Evolutionary conservation across 768 basidiomycete genomes (phyloP), one percentile per base, ranked within the genome.

Genomic region (Clitopilus passeckerianus): DNA sequence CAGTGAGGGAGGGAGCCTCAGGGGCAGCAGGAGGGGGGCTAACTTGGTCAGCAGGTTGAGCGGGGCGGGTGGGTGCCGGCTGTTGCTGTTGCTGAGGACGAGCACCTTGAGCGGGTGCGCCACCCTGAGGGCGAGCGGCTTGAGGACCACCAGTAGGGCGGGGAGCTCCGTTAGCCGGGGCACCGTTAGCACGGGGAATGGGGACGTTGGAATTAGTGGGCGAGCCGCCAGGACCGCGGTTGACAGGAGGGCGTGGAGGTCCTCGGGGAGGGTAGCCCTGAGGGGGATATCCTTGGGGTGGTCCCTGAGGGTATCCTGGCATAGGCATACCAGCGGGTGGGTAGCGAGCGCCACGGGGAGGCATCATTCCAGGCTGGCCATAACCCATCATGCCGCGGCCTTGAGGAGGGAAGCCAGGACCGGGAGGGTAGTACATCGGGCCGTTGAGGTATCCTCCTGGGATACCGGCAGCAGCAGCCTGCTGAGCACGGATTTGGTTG

Each of bases 401-500:
- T 75, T 91, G 86, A 70, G 92, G 87, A 74, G 88, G 86, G 86
- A 92, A 89, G 62, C 85, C 80, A 65, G 88, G 85, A 55, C 92
- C 85, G 68, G 93, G 83, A 71, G 91, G 85, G 71, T 92, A 93
- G 80, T 92, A 94, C 81, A 94, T 87, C 41, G 91, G 91, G 15
- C 84, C 83, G 68, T 88, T 86, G 78, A 95, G 84, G 80, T 91
- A 90, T 61, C 89, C 86, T 63, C 86, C 84, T 57, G 93, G 90
- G 60, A 95, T 81, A 55, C 81, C 91, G 64, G 91, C 89, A 52
- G 92, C 91, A 61, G 91, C 93, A 62, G 91, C 91, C 80, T 98
- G 96, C 70, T 95, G 94, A 85, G 95, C 89, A 63, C 96, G 84
- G 72, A 95, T 93, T 77, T 98, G 93, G 77, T 93, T 91, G 72